Evolutionary conservation across 1,284 basidiomycete genomes (phyloP).

Genomic region (Leucoagaricus sp.): DNA sequence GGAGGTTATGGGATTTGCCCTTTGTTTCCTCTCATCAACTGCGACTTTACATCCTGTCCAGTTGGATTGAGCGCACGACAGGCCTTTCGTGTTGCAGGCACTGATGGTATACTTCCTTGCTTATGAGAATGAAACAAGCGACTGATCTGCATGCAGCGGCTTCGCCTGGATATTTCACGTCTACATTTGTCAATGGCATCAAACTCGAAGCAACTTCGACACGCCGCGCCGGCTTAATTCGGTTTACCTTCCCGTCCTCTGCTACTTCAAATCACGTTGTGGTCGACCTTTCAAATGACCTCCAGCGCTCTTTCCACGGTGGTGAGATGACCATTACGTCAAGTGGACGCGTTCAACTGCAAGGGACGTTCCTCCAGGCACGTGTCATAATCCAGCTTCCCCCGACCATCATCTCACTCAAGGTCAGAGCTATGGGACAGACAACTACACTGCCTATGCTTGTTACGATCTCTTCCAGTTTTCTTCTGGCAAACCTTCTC

Average conservation of each 20-base stretch:
- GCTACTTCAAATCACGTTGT: constrained; percentile 30
- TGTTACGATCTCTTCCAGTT: constrained; percentile 46
- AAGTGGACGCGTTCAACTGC: constrained; percentile 36
- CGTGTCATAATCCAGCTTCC: neutral
- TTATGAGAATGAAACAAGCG: no score
- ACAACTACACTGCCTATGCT: constrained; percentile 48
- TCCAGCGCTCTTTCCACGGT: constrained; percentile 49
- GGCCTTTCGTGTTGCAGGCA: constrained; percentile 37
- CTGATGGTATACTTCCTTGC: constrained; percentile 35
- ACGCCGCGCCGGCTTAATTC: constrained; percentile 43
- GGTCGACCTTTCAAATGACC: constrained; percentile 49
- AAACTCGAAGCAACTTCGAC: constrained; percentile 49
- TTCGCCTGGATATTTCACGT: constrained; percentile 48
- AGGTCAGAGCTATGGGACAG: constrained; percentile 45
- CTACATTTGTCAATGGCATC: constrained; percentile 46
- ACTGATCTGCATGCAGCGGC: constrained; percentile 43
- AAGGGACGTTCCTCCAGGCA: constrained; percentile 47
- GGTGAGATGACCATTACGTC: constrained; percentile 37
- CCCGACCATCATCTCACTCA: neutral
- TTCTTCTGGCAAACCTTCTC: constrained; percentile 20
- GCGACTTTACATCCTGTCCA: constrained; percentile 41
- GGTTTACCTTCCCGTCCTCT: constrained; percentile 42
- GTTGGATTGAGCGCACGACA: constrained; percentile 42
- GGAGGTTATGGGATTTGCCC: constrained; percentile 53
- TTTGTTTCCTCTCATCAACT: constrained; percentile 45